phyloP scores from a whole-genome alignment of 1,284 basidiomycete species.

The Trichosporon ovoides region DNA sequence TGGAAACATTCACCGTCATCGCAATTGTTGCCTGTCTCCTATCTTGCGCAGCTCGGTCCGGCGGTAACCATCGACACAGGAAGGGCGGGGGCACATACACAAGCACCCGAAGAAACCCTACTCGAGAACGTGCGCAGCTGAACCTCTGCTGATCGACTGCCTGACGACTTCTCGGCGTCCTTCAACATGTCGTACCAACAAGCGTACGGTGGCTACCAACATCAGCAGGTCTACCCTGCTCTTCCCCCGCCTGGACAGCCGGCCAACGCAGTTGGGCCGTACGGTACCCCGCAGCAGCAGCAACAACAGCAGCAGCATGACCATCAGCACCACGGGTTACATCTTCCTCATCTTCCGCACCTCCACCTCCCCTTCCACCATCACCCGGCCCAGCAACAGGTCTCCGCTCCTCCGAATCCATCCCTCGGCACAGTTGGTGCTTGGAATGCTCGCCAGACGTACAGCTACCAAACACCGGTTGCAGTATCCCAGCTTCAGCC shows the following conservation, averaged over 20 bases:
- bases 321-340: neutral
- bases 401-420: neutral
- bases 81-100: neutral
- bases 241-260: neutral
- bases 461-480: neutral
- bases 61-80: neutral
- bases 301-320: neutral
- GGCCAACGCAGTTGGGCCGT: neutral
- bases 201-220: constrained; percentile 1
- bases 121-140: neutral
- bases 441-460: neutral
- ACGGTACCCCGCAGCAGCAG: neutral
- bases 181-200: constrained; percentile 5
- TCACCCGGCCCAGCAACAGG: constrained; percentile 2
- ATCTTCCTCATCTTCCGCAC: constrained; percentile 1
- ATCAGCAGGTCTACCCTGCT: constrained; percentile 7
- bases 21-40: neutral
- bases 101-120: neutral
- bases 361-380: constrained; percentile 1
- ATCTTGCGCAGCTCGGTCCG: neutral
- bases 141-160: neutral
- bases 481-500: constrained; percentile 19
- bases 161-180: neutral
- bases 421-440: no score
- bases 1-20: constrained; percentile 5